phyloP scores from a whole-genome alignment of 257 asterid genomes.

The Scutellaria galericulata region DNA sequence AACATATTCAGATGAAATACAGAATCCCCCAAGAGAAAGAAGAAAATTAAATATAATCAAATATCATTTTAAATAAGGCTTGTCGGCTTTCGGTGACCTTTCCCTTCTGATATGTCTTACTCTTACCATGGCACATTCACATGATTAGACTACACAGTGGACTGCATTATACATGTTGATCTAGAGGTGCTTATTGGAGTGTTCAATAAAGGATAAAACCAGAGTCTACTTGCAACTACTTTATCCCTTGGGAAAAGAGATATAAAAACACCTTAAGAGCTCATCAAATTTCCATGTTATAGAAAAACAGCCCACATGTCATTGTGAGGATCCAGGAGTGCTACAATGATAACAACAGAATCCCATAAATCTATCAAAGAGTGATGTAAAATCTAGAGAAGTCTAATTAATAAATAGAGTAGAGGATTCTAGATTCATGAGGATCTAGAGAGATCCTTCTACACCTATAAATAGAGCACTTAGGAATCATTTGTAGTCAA shows the following conservation, averaged over 20 bases:
- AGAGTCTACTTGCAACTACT: constrained; percentile 3
- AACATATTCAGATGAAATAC: constrained; percentile 34
- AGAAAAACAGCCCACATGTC: background rate
- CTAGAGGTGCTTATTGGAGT: constrained; percentile 15
- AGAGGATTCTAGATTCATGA: no score
- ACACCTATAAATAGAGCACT: no score
- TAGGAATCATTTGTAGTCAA: no score
- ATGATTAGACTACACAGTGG: background rate
- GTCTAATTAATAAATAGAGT: no score
- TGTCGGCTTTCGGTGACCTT: no score
- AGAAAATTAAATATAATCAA: background rate
- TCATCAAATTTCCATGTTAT: no score
- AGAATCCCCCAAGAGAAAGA: constrained; percentile 15
- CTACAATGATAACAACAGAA: background rate
- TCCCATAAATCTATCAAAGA: background rate
- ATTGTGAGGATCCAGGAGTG: background rate
- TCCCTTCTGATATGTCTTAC: background rate
- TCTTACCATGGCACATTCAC: background rate
- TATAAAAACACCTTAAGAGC: background rate
- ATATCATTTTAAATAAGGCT: background rate
- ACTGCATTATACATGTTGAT: no score
- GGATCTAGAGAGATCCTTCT: no score
- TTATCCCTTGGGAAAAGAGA: background rate
- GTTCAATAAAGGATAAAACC: background rate
- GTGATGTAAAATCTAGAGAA: no score